These are phyloP conservation scores for Paramyrothecium roridum DNA, from an alignment of 2,329 filamentous ascomycete species.

Conservation along the genomic window DNA sequence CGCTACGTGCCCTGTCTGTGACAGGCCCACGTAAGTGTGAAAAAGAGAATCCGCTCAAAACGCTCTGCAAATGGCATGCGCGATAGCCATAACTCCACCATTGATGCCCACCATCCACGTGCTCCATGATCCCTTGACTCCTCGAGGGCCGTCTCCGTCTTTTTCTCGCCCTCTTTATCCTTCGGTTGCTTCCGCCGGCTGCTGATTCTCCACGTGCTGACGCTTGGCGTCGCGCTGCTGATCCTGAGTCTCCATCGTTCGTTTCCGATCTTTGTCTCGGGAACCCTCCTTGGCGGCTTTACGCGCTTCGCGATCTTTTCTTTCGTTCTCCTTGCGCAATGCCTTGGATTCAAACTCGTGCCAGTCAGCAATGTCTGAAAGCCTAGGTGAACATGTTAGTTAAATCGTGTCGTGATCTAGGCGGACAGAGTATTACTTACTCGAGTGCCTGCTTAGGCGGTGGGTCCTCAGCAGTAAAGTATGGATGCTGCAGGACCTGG, in stretches of 20 bases:
- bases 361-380: conserved; percentile 86
- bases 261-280: conserved; percentile 37
- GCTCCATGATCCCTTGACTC: too few relatives aligned
- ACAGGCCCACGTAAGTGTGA: too few relatives aligned
- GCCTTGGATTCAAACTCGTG: conserved; percentile 98
- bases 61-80: too few relatives aligned
- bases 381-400: conserved; percentile 41
- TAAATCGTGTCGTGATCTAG: conserved; percentile 19
- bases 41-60: too few relatives aligned
- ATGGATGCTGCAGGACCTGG: conserved; percentile 80
- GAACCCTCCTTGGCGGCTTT: conserved; percentile 38
- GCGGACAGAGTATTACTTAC: conserved; percentile 49
- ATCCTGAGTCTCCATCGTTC: conserved; percentile 26
- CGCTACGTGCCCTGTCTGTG: too few relatives aligned
- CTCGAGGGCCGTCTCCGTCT: conserved; percentile 4
- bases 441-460: conserved; percentile 73
- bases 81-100: background rate
- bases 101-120: too few relatives aligned
- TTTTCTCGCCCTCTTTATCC: conserved; percentile 7
- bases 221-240: conserved; percentile 30
- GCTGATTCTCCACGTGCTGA: conserved; percentile 22
- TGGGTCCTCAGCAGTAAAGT: conserved; percentile 84
- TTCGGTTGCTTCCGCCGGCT: background rate
- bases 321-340: conserved; percentile 83
- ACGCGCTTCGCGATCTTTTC: conserved; percentile 52